phyloP scores from a whole-genome alignment of 352 stramenopile genomes.

The Phytopythium mirpurense region DNA sequence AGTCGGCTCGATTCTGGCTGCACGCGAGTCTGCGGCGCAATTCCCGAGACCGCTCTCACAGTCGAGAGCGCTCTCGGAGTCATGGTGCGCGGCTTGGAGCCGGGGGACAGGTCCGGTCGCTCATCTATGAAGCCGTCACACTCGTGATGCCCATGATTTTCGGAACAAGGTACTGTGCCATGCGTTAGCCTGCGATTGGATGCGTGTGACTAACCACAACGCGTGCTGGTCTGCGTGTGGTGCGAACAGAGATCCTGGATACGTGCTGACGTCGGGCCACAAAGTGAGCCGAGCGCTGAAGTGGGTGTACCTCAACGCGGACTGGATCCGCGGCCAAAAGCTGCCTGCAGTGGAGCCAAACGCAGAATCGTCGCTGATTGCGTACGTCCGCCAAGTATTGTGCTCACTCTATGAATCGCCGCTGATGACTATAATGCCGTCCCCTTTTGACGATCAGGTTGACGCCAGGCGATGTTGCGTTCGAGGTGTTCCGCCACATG shows the following conservation, averaged over 20 bases:
- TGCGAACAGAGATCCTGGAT: slow-evolving; percentile 47
- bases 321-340: slow-evolving; percentile 76
- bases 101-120: slow-evolving; percentile 46
- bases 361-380: slow-evolving; percentile 18
- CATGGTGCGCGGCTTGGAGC: slow-evolving; percentile 41
- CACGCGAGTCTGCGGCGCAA: slow-evolving; percentile 73
- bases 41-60: slow-evolving; percentile 43
- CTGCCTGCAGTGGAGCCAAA: slow-evolving; percentile 33
- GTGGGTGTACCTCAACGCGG: slow-evolving; percentile 84
- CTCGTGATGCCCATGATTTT: slow-evolving; percentile 76
- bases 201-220: not conserved
- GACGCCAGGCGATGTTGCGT: slow-evolving; percentile 46
- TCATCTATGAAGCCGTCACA: slow-evolving; percentile 78
- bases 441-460: slow-evolving; percentile 27
- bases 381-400: slow-evolving; percentile 18
- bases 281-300: slow-evolving; percentile 75
- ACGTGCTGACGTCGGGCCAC: slow-evolving; percentile 61
- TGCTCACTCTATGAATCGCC: no score
- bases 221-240: slow-evolving; percentile 3
- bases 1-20: slow-evolving; percentile 82
- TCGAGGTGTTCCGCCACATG: slow-evolving; percentile 85
- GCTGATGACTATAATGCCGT: not conserved
- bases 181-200: not conserved
- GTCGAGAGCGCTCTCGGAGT: slow-evolving; percentile 41
- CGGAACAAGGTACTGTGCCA: slow-evolving; percentile 32